Conservation (phyloP, 495 filamentous ascomycete species). For the Halenospora varia region DNA sequence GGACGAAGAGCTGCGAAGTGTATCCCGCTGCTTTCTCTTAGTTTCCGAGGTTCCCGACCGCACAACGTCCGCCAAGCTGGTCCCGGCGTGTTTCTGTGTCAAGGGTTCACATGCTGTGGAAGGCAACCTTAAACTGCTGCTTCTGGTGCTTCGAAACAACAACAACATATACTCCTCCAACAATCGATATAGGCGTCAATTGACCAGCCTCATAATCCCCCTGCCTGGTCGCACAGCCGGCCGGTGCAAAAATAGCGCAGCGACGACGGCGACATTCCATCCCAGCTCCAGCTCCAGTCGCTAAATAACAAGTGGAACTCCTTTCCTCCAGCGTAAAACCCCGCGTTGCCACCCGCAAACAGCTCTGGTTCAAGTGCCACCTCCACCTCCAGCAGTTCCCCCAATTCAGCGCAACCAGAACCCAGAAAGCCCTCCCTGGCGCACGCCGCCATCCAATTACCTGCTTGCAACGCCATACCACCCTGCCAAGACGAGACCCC, state of each 20-base stretch:
- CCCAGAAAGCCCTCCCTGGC: neutral
- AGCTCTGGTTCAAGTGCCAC: neutral
- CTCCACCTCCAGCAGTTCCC: too few relatives aligned
- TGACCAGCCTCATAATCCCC: neutral
- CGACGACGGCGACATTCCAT: too few relatives aligned
- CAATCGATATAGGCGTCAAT: neutral
- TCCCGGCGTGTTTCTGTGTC: too few relatives aligned
- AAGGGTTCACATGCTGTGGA: too few relatives aligned
- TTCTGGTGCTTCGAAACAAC: too few relatives aligned
- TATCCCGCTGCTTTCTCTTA: neutral
- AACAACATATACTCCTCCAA: neutral
- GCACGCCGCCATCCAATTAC: neutral
- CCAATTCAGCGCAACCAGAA: too few relatives aligned
- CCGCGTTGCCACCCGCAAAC: neutral
- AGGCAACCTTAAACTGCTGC: too few relatives aligned
- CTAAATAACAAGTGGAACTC: neutral
- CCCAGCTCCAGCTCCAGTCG: too few relatives aligned
- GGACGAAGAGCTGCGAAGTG: neutral
- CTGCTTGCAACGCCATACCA: neutral
- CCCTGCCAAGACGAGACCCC: neutral
- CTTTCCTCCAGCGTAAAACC: neutral
- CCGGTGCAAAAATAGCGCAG: too few relatives aligned
- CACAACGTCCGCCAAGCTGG: neutral
- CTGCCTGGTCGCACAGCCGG: neutral
- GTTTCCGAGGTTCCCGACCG: neutral